Conservation (phyloP, 768 basidiomycete genomes). For the Termitomyces sp. region DNA sequence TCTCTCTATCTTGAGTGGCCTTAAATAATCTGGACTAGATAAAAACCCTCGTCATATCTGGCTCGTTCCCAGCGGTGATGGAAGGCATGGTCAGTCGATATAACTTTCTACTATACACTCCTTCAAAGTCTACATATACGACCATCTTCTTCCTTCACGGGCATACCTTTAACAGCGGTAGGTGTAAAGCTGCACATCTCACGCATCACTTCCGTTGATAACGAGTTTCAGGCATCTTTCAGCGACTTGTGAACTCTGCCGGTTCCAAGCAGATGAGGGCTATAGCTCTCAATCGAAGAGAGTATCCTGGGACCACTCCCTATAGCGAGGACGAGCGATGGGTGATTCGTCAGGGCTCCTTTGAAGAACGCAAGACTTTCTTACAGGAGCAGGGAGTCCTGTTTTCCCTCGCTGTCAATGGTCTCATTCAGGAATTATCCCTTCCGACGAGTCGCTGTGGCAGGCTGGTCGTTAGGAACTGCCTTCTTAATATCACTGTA, state of each 20-base stretch:
- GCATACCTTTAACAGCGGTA: neutral
- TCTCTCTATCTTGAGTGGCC: too few species aligned
- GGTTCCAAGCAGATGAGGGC: neutral
- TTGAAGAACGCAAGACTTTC: neutral
- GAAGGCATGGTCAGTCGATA: too few species aligned
- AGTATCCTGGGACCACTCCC: neutral
- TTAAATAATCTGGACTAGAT: too few species aligned
- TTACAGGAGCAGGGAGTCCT: conserved; percentile 2
- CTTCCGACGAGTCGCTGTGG: conserved; percentile 25
- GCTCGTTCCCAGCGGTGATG: too few species aligned
- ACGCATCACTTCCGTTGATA: too few species aligned
- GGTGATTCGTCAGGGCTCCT: neutral
- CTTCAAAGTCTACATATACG: neutral
- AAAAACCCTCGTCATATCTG: too few species aligned
- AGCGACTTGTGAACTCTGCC: neutral
- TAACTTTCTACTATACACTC: too few species aligned
- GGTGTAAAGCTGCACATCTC: neutral
- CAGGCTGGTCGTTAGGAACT: conserved; percentile 31
- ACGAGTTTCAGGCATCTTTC: neutral
- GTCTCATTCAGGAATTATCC: conserved; percentile 43
- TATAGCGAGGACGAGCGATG: neutral
- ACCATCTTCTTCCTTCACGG: neutral
- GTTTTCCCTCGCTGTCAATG: conserved; percentile 26
- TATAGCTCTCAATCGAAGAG: neutral
- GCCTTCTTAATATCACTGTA: conserved; percentile 23